Conservation (phyloP, 768 basidiomycete species). For the Naematelia aurantialba region DNA sequence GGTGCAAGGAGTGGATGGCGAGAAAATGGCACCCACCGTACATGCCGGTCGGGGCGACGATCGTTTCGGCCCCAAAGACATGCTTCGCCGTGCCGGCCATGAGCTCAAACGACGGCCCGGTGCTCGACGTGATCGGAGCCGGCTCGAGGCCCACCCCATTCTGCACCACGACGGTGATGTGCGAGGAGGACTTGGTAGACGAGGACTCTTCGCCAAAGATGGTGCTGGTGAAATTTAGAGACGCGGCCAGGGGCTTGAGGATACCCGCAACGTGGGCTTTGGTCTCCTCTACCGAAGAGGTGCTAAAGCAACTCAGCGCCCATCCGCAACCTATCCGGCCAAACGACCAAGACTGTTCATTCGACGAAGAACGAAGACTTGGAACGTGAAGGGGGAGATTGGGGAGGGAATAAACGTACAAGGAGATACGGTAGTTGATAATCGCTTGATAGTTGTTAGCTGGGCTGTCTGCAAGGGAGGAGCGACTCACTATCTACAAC, state of each 20-base stretch:
- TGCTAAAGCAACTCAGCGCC: constrained; percentile 20
- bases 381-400: neutral
- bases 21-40: constrained; percentile 33
- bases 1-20: neutral
- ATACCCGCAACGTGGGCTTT: constrained; percentile 31
- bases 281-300: constrained; percentile 48
- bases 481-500: constrained; percentile 29
- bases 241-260: constrained; percentile 35
- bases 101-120: constrained; percentile 36
- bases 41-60: constrained; percentile 50
- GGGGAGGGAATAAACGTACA: constrained; percentile 26
- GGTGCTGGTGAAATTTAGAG: constrained; percentile 40
- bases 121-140: constrained; percentile 41
- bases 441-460: constrained; percentile 26
- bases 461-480: neutral
- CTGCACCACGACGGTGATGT: constrained; percentile 27
- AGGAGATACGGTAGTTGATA: constrained; percentile 50
- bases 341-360: no score
- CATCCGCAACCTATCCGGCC: no score
- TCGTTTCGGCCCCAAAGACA: constrained; percentile 44
- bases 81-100: constrained; percentile 47
- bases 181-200: constrained; percentile 20
- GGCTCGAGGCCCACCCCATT: constrained; percentile 31
- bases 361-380: no score
- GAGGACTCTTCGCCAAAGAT: constrained; percentile 20